These are phyloP conservation scores for Tieghemiomyces parasiticus DNA, from an alignment of 192 early-diverging fungal species.

Conservation along the genomic window DNA sequence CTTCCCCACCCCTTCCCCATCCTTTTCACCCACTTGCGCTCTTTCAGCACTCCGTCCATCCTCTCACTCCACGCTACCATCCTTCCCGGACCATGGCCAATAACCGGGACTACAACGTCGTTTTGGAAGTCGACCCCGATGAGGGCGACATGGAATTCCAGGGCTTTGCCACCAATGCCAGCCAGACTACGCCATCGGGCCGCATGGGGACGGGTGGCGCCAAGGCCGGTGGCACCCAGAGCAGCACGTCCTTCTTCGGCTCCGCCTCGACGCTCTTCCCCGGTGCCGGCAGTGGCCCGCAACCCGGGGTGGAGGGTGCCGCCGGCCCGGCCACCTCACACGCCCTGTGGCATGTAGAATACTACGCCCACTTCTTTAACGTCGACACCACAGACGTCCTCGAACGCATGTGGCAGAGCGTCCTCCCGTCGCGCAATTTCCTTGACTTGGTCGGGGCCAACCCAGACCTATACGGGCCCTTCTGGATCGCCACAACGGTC, in stretches of 20 bases:
- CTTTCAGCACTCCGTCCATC: no score
- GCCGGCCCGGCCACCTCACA: slow-evolving; percentile 15
- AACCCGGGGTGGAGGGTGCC: slow-evolving; percentile 5
- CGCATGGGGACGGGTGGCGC: neutral
- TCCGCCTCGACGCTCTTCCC: neutral
- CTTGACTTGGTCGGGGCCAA: slow-evolving; percentile 61
- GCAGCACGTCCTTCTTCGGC: slow-evolving; percentile 1
- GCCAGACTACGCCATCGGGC: neutral
- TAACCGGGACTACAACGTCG: slow-evolving; percentile 29
- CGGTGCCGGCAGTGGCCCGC: slow-evolving; percentile 21
- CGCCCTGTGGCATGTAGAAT: slow-evolving; percentile 78
- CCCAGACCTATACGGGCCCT: slow-evolving; percentile 95
- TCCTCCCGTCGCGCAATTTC: slow-evolving; percentile 65
- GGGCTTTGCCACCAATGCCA: slow-evolving; percentile 24
- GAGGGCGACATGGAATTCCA: slow-evolving; percentile 31
- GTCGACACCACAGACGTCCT: slow-evolving; percentile 76
- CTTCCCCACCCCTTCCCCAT: no score
- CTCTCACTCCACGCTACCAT: neutral
- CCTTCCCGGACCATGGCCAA: neutral
- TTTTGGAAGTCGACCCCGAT: slow-evolving; percentile 34
- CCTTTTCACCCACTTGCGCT: no score
- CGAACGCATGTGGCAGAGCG: slow-evolving; percentile 47
- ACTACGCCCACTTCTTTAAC: slow-evolving; percentile 83
- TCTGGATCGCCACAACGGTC: slow-evolving; percentile 97
- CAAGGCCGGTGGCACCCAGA: neutral